phyloP scores from a whole-genome alignment of 2,329 filamentous ascomycete genomes.

The Fusarium sterilihyphosum region DNA sequence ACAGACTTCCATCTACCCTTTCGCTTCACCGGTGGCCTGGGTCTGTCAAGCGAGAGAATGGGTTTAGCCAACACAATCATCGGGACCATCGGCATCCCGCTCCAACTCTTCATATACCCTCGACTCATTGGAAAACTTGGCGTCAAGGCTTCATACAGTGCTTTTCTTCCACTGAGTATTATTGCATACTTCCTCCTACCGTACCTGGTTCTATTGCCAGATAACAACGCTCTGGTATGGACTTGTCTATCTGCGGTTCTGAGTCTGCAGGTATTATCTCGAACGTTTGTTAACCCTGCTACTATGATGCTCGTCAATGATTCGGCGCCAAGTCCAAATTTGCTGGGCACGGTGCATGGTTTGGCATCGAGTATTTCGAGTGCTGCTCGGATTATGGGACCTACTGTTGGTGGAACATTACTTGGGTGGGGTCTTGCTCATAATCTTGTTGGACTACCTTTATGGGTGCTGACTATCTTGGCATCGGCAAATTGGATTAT shows the following conservation, averaged over 20 bases:
- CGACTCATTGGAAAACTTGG: conserved; percentile 22
- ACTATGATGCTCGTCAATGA: conserved; percentile 70
- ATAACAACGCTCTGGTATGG: neutral
- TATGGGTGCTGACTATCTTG: neutral
- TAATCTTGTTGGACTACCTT: neutral
- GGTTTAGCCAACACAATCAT: conserved; percentile 83
- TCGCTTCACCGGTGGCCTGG: conserved; percentile 78
- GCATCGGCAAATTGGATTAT: neutral
- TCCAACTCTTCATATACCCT: conserved; percentile 52
- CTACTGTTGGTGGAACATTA: conserved; percentile 60
- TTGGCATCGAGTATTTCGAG: conserved; percentile 62
- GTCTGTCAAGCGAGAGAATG: conserved; percentile 75
- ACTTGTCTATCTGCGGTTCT: conserved; percentile 57
- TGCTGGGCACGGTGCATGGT: conserved; percentile 67
- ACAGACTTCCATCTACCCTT: conserved; percentile 59
- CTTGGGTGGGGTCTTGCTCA: conserved; percentile 58
- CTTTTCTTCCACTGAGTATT: conserved; percentile 58
- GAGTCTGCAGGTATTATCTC: conserved; percentile 74
- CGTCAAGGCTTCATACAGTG: conserved; percentile 16
- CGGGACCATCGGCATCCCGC: conserved; percentile 76
- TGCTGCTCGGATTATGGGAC: conserved; percentile 60
- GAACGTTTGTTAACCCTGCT: conserved; percentile 73
- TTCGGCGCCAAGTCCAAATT: conserved; percentile 66
- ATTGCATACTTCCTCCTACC: conserved; percentile 74
- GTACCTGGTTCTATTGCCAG: conserved; percentile 65